Evolutionary conservation across 2,329 filamentous ascomycete genomes (phyloP).

Genomic region (Aspergillus neoniger): DNA sequence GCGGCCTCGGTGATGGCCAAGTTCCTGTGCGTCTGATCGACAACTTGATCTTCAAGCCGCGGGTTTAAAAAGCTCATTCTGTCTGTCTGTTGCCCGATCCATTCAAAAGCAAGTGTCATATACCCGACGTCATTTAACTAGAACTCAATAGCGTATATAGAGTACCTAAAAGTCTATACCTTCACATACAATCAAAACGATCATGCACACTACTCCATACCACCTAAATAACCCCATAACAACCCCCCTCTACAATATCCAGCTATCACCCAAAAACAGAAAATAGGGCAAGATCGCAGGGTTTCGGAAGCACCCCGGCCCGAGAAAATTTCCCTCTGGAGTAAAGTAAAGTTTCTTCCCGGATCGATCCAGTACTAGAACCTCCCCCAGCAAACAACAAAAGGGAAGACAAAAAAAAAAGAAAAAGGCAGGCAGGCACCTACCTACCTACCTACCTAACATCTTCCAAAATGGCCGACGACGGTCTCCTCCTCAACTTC

Average conservation of each 20-base stretch:
- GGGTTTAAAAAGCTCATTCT: neutral
- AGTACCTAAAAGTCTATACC: neutral
- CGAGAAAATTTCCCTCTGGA: constrained; percentile 38
- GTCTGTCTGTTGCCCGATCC: neutral
- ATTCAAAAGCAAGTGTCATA: neutral
- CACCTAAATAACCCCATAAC: neutral
- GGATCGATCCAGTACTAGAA: neutral
- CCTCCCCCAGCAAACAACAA: neutral
- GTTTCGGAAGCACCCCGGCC: constrained; percentile 31
- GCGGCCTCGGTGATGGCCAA: constrained; percentile 68
- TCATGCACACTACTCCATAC: too few relatives aligned
- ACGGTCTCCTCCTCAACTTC: constrained; percentile 94
- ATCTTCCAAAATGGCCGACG: constrained; percentile 71
- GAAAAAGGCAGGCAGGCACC: neutral
- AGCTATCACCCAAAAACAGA: constrained; percentile 21
- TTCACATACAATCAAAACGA: neutral
- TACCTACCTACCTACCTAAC: constrained; percentile 3
- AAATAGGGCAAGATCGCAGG: constrained; percentile 36
- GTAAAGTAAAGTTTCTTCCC: constrained; percentile 13
- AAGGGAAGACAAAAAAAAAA: neutral
- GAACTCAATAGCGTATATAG: neutral
- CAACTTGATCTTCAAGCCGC: constrained; percentile 72
- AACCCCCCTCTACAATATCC: neutral
- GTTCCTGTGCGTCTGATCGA: constrained; percentile 87
- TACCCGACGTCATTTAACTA: neutral